Evolutionary conservation across 257 asterid species (phyloP), one percentile per base, ranked within the genome.

Genomic region (Galeopsis tetrahit): DNA sequence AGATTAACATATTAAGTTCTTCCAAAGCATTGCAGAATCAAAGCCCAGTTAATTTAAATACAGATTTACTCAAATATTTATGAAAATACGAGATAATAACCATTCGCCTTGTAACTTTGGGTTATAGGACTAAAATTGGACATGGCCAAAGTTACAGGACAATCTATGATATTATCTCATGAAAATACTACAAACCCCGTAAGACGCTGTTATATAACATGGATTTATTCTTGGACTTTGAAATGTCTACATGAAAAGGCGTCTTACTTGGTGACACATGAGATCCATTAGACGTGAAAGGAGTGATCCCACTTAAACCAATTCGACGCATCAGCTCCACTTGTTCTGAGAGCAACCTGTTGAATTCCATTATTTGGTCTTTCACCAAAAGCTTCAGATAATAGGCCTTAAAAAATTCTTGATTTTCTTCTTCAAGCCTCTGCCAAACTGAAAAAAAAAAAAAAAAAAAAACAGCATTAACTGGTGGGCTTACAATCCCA

Each of bases 321-420:
- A 75, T 77, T 82, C 76, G 88, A 52, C 74, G 86, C 85, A 89
- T 90, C 76, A 88, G 80, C 66, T 85, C 83, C 71, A 78, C 96
- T 79, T 92, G 98, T 63, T 79, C 77, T 0, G 82, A 78, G 67
- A 93, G 95, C 83, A 91, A 74, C 81, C 82, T 87, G 79, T 93
- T 93, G 87, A 89, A 93, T 73, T 87, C 93, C 84, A 85, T 15
- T 64, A 93, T 93, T 83, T 93, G 98, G 42, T 86, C 89, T 78
- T 93, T 86, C 74, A 91, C 92, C 82, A 83, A 70, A 84, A 91
- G 68, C 71, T 85, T 85, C 40, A 89, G 81, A 73, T 86, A 85
- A 78, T 94, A 94, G 64, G 91, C 95, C 84, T 83, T 79, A 81
- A 94, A 91, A 79, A 94, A 91, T 1, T 86, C 97, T 48, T 69